A percentile compares a stretch with the other conserved stretches of the same genome.
Conservation (phyloP, 2,329 filamentous ascomycete genomes). For the Pseudogymnoascus sp. region DNA sequence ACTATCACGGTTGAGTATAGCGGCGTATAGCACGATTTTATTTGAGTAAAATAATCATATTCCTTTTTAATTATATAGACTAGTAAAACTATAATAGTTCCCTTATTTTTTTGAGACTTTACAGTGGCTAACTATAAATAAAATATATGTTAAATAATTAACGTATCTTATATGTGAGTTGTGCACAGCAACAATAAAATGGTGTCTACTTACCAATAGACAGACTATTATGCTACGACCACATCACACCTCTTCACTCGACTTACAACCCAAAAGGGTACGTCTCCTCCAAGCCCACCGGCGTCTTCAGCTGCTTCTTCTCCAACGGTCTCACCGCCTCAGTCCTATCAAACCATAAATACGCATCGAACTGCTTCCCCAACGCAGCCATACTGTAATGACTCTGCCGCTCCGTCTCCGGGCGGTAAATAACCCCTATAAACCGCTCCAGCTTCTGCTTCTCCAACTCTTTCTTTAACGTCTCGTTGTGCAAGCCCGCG, state of each 20-base stretch:
- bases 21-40: too few relatives aligned
- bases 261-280: conserved; percentile 11
- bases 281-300: conserved; percentile 6
- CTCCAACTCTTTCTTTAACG: conserved; percentile 31
- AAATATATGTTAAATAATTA: too few relatives aligned
- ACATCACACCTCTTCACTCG: background rate
- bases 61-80: too few relatives aligned
- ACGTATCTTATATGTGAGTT: too few relatives aligned
- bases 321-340: conserved; percentile 1
- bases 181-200: too few relatives aligned
- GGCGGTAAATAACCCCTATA: conserved; percentile 44
- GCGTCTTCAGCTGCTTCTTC: conserved; percentile 8
- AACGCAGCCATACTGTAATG: conserved; percentile 9
- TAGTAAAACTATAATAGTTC: too few relatives aligned
- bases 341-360: conserved; percentile 1
- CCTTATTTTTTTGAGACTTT: too few relatives aligned
- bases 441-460: conserved; percentile 39
- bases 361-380: conserved; percentile 11
- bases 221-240: too few relatives aligned
- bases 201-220: too few relatives aligned
- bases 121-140: too few relatives aligned
- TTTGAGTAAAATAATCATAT: too few relatives aligned
- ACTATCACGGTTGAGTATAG: too few relatives aligned
- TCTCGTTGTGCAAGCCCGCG: conserved; percentile 26
- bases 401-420: conserved; percentile 12